A percentile compares a stretch with the other conserved stretches of the same genome.
Conservation (phyloP, 345 rosid species). For the Camelina laxa region DNA sequence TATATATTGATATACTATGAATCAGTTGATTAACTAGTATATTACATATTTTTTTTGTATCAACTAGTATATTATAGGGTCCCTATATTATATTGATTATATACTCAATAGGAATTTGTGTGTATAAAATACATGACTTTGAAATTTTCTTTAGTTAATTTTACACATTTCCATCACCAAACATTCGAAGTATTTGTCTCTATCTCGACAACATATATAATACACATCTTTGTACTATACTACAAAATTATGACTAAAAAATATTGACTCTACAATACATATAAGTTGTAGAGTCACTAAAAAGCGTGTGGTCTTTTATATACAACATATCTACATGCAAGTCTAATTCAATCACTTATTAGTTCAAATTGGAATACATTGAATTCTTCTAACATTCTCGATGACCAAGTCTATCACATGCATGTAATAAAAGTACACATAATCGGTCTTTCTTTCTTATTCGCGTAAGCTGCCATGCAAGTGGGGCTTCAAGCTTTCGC, state of each 20-base stretch:
- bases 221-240: slow-evolving; percentile 29
- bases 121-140: slow-evolving; percentile 2
- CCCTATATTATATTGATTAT: background rate
- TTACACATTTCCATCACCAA: slow-evolving; percentile 42
- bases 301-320: background rate
- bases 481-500: slow-evolving; percentile 39
- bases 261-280: slow-evolving; percentile 5
- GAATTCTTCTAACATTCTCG: slow-evolving; percentile 1
- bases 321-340: slow-evolving; percentile 8
- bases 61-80: too few species aligned
- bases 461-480: slow-evolving; percentile 44
- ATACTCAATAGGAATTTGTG: background rate
- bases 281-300: too few species aligned
- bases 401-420: slow-evolving; percentile 42
- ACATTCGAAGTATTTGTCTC: slow-evolving; percentile 46
- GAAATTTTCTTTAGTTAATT: slow-evolving; percentile 9
- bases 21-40: background rate
- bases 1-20: background rate
- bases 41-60: too few species aligned
- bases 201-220: slow-evolving; percentile 39
- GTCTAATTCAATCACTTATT: slow-evolving; percentile 33
- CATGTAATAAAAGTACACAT: slow-evolving; percentile 38
- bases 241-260: slow-evolving; percentile 18
- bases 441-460: slow-evolving; percentile 36
- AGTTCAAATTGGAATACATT: background rate